Evolutionary conservation across 805 yeast species (phyloP).

Genomic region (Yamadazyma akitaensis): DNA sequence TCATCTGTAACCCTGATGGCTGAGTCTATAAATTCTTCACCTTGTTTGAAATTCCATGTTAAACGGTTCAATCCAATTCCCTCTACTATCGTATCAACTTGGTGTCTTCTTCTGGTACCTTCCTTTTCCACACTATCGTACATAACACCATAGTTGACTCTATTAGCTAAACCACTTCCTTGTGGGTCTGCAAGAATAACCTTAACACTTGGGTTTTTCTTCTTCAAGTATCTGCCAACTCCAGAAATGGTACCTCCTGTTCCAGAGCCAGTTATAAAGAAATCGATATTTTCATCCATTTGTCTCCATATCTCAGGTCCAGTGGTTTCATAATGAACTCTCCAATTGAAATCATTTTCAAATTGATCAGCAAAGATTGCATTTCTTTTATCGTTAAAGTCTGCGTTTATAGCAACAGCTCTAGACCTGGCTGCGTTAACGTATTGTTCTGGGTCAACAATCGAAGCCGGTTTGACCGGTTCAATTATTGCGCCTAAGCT

Average conservation of each 20-base stretch:
- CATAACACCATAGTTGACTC: constrained; percentile 90
- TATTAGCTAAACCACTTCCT: constrained; percentile 86
- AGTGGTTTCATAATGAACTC: constrained; percentile 73
- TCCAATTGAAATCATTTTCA: constrained; percentile 91
- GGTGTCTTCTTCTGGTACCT: constrained; percentile 92
- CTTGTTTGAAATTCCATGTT: constrained; percentile 75
- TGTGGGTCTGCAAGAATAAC: constrained; percentile 90
- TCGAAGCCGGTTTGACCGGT: constrained; percentile 90
- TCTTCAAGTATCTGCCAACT: constrained; percentile 73
- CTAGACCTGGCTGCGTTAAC: constrained; percentile 80
- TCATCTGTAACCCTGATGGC: constrained; percentile 75
- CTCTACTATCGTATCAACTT: constrained; percentile 91
- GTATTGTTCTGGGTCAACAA: constrained; percentile 89
- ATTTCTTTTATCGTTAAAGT: constrained; percentile 31
- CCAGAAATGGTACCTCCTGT: constrained; percentile 98
- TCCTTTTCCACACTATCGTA: constrained; percentile 84
- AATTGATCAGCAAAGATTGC: constrained; percentile 95
- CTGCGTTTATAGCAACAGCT: constrained; percentile 49
- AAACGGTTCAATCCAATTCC: constrained; percentile 90
- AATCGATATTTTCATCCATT: constrained; percentile 60
- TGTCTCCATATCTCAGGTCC: constrained; percentile 93
- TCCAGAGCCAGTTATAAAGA: constrained; percentile 88
- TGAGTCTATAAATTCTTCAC: constrained; percentile 68
- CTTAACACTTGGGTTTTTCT: constrained; percentile 46
- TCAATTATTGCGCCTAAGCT: constrained; percentile 80